Evolutionary conservation across 176 grass and related monocot species (phyloP).

Genomic region (Hordeum vulgare): DNA sequence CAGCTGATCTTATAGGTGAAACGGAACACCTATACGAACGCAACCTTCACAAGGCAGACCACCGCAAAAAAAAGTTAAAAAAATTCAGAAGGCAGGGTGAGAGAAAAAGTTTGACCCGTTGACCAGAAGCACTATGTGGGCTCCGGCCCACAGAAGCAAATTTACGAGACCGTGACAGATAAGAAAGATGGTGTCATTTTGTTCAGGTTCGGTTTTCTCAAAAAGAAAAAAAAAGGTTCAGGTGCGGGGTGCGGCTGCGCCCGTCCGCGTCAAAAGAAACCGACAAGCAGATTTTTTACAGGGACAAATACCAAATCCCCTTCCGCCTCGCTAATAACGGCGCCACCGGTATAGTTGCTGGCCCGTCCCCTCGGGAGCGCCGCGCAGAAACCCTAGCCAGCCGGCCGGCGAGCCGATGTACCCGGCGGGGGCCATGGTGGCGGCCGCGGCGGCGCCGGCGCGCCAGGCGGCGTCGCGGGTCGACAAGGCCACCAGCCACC

Average conservation of each 20-base stretch:
- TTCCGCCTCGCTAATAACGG: neutral
- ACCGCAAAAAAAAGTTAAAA: too few species aligned
- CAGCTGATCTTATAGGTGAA: too few species aligned
- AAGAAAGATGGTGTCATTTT: neutral
- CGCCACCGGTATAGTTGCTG: neutral
- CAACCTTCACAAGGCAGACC: too few species aligned
- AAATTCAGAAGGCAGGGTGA: too few species aligned
- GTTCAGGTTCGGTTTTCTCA: neutral
- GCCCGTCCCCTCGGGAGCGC: neutral
- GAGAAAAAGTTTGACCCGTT: neutral
- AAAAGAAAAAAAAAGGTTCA: too few species aligned
- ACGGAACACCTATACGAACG: too few species aligned
- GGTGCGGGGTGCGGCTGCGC: neutral
- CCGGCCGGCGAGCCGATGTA: constrained; percentile 14
- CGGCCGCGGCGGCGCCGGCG: constrained; percentile 13
- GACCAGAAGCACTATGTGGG: neutral
- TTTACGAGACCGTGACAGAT: neutral
- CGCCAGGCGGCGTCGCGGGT: constrained; percentile 47
- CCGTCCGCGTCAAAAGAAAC: neutral
- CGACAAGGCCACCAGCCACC: constrained; percentile 84
- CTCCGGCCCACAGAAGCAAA: neutral
- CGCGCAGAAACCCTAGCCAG: constrained; percentile 27
- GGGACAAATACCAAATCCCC: neutral
- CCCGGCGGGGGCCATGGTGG: constrained; percentile 24
- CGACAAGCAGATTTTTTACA: neutral